A percentile compares a stretch with the other conserved stretches of the same genome.
These are phyloP conservation scores for Fusarium denticulatum DNA, from an alignment of 2,329 filamentous ascomycete genomes.

Conservation along the genomic window DNA sequence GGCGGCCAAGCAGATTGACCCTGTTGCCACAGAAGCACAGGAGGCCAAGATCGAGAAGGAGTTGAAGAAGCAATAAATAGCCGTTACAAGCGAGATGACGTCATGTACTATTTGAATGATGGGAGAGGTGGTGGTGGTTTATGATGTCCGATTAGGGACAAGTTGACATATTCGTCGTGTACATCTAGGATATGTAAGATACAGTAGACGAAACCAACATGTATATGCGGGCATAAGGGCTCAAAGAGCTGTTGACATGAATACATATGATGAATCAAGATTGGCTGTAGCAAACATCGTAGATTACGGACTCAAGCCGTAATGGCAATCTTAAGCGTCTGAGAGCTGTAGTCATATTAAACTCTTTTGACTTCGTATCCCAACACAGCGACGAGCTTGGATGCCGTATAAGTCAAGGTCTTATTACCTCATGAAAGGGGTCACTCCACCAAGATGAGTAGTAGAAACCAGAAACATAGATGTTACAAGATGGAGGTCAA, in stretches of 20 bases:
- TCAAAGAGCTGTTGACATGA: neutral
- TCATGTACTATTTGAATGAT: conserved; percentile 27
- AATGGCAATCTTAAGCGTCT: neutral
- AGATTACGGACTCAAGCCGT: neutral
- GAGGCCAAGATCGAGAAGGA: conserved; percentile 38
- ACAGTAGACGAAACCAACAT: conserved; percentile 27
- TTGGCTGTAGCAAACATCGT: neutral
- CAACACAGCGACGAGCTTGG: neutral
- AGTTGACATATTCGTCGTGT: conserved; percentile 33
- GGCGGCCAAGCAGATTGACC: conserved; percentile 26
- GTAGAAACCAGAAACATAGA: neutral
- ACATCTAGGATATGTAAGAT: conserved; percentile 44
- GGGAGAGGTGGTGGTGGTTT: neutral
- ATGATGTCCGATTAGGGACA: conserved; percentile 1
- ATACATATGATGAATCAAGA: neutral
- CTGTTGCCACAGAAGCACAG: conserved; percentile 22
- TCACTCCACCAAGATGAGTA: conserved; percentile 1
- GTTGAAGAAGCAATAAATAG: conserved; percentile 27
- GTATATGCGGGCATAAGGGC: conserved; percentile 8
- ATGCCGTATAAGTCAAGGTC: conserved; percentile 6
- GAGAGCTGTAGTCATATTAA: neutral
- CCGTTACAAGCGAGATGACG: neutral
- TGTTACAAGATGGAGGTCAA: neutral
- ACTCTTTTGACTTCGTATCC: neutral
- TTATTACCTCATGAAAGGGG: conserved; percentile 3